Conservation (phyloP, 2,329 filamentous ascomycete species). For the Hypomyces perniciosus region DNA sequence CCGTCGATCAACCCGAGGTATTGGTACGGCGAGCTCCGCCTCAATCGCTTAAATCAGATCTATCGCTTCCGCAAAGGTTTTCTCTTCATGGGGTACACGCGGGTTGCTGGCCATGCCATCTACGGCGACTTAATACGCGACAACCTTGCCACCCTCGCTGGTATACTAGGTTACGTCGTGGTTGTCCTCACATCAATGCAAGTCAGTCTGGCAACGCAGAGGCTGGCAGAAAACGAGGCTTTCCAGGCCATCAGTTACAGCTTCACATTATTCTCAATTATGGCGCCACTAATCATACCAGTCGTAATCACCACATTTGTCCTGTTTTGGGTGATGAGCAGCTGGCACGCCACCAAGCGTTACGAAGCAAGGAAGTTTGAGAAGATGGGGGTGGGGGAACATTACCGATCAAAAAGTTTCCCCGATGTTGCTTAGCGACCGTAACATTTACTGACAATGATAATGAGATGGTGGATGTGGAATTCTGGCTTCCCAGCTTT, state of each 20-base stretch:
- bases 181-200: conserved; percentile 45
- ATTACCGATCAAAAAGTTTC: too few relatives aligned
- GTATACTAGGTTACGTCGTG: conserved; percentile 36
- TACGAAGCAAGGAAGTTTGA: too few relatives aligned
- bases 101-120: conserved; percentile 16
- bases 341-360: too few relatives aligned
- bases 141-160: conserved; percentile 37
- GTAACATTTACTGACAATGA: too few relatives aligned
- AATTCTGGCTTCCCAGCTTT: too few relatives aligned
- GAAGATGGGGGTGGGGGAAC: too few relatives aligned
- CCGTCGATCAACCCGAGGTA: conserved; percentile 29
- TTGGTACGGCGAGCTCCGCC: conserved; percentile 35
- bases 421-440: too few relatives aligned
- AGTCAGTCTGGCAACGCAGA: conserved; percentile 35
- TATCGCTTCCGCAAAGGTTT: conserved; percentile 24
- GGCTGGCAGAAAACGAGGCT: conserved; percentile 22
- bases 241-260: conserved; percentile 42
- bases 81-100: conserved; percentile 19
- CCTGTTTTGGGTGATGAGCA: too few relatives aligned
- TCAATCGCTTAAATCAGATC: conserved; percentile 35
- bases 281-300: conserved; percentile 32
- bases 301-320: too few relatives aligned
- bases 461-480: too few relatives aligned
- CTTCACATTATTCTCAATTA: conserved; percentile 42
- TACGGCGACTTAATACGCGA: conserved; percentile 37